Evolutionary conservation across 257 asterid species (phyloP), one percentile per base, ranked within the genome.

Genomic region (Solanum sitiens): DNA sequence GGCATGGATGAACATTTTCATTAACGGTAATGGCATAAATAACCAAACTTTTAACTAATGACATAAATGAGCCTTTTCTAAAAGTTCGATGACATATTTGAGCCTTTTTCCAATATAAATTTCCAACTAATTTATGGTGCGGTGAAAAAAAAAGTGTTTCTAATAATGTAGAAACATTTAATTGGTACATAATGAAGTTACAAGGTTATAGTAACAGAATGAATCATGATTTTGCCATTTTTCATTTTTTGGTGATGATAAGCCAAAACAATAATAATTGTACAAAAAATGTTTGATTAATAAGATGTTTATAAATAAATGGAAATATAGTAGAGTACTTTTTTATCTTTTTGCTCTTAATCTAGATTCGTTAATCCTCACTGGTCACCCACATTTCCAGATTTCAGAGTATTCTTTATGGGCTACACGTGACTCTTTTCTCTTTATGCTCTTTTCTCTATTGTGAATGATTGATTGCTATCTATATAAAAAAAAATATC

Each of bases 401-500:
- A 89, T 90, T 86, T 63, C 82, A 84, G 80, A 73, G 82, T 83
- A 86, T 87, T 89, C 65, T 87, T 75, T 65, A 84, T 61, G 91
- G 90, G 77, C 50, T 61, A 91, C 98, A 95, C 94, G 95, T 91
- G 95, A 91, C 90, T 35, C 88, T 86, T 85, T 65, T 86, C 89
- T 88, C 61, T 84, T 44, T 87, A 87, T 84, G 80, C 88, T 73
- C 39, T 84, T 20, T 59, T 68, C 68, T 79, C 44, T 30, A 47
- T 16, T 65, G 18, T 82, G 45, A 82, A 50, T 82, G 85, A 82
- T 82, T 82, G 85, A 82, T 82, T 50, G 45, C 21, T 50, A 82
- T 32, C 42, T 79, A 56, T 8, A 37, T 37, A 5, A 37, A 37
- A 37, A 5, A 37, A 6, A 35, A 35, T 3, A 37, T 75, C 91